Conservation (phyloP, 192 early-diverging fungal species). For the Spizellomyces punctatus region DNA sequence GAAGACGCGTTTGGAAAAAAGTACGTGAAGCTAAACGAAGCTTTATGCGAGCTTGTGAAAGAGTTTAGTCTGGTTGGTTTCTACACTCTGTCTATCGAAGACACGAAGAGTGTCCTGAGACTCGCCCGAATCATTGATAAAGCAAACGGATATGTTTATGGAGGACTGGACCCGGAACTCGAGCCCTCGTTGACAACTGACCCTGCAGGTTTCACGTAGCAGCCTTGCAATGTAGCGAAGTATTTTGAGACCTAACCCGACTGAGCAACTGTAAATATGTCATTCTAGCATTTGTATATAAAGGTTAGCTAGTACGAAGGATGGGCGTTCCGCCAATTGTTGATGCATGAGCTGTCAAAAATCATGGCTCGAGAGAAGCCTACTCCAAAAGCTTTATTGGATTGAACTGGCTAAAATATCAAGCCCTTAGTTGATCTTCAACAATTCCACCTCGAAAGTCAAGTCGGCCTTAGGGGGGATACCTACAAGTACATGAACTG, state of each 20-base stretch:
- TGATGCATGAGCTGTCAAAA: too few species aligned
- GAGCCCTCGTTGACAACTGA: not conserved
- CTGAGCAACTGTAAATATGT: too few species aligned
- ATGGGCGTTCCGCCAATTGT: too few species aligned
- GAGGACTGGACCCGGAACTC: not conserved
- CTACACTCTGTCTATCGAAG: slow-evolving; percentile 82
- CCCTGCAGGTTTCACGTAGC: not conserved
- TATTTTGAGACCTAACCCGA: too few species aligned
- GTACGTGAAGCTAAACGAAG: slow-evolving; percentile 76
- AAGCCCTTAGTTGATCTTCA: slow-evolving; percentile 32
- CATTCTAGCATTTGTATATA: too few species aligned
- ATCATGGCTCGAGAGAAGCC: too few species aligned
- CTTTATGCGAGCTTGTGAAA: slow-evolving; percentile 87
- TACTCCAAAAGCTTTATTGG: too few species aligned
- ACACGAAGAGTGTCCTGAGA: slow-evolving; percentile 79
- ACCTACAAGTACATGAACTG: slow-evolving; percentile 11
- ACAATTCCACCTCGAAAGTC: slow-evolving; percentile 74
- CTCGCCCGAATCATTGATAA: slow-evolving; percentile 83
- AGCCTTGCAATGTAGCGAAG: too few species aligned
- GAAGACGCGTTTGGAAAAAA: slow-evolving; percentile 63
- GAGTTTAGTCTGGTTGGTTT: slow-evolving; percentile 92
- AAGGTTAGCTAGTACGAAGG: too few species aligned
- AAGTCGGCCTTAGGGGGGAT: slow-evolving; percentile 83
- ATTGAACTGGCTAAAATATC: not conserved
- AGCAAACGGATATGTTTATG: slow-evolving; percentile 76